These are phyloP conservation scores for Neofusicoccum parvum DNA, from an alignment of 2,329 filamentous ascomycete species.

Conservation along the genomic window DNA sequence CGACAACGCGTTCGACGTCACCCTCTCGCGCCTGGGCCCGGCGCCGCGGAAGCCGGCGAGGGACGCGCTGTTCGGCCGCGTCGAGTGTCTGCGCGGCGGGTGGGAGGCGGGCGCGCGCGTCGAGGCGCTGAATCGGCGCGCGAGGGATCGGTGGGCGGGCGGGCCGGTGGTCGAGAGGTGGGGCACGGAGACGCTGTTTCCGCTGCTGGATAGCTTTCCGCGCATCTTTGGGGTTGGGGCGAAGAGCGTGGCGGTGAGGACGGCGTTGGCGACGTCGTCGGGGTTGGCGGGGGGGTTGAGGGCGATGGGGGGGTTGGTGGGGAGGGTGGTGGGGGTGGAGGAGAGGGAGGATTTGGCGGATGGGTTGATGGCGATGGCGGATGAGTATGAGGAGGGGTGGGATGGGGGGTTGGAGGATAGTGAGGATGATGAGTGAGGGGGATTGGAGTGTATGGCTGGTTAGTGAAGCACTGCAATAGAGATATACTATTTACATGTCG, in stretches of 20 bases:
- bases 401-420: conserved; percentile 58
- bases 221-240: conserved; percentile 62
- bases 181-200: conserved; percentile 55
- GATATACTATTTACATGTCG: too few species aligned
- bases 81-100: conserved; percentile 42
- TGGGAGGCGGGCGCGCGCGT: conserved; percentile 38
- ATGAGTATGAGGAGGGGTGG: conserved; percentile 89
- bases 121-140: conserved; percentile 31
- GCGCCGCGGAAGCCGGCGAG: not conserved
- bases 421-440: conserved; percentile 7
- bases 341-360: conserved; percentile 85
- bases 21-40: not conserved
- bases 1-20: conserved; percentile 26
- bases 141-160: conserved; percentile 37
- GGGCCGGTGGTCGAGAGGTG: conserved; percentile 41
- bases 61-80: conserved; percentile 43
- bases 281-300: conserved; percentile 71
- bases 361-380: conserved; percentile 77
- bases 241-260: conserved; percentile 39
- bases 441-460: not conserved
- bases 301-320: conserved; percentile 64
- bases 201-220: conserved; percentile 82
- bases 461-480: not conserved
- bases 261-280: conserved; percentile 71
- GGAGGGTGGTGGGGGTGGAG: conserved; percentile 67